Base-by-base conservation (phyloP, 2,329 filamentous ascomycete genomes). In the Esteya vermicola region DNA sequence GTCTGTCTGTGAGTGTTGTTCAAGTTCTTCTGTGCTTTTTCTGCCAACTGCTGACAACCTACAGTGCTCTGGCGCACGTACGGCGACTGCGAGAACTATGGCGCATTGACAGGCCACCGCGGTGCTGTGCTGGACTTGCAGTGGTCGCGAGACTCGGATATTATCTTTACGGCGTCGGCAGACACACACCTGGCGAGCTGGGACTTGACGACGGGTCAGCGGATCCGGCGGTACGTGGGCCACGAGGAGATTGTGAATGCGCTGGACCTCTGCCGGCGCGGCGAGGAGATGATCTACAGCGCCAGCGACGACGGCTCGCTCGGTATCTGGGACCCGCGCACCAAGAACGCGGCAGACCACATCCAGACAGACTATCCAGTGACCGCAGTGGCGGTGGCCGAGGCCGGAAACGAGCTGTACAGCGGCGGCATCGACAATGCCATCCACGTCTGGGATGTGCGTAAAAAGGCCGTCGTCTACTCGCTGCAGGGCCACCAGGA, bases 181-280 rank as follows among this genome's bases (percentile, higher is more conserved):
- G 91, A 98, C 57, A 88, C 78, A 73, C 85, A 88, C 49, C 69
- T 96, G 23, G 88, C 88, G 30, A 93, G 85, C 57, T 98, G 89
- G 89, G 89, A 98, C 54, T 63, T 93, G 32, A 89, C 91, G 49
- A 88, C 85, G 0, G 89, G 89, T n/a, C 74, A 81, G 48, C 76
- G 91, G 53, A 93, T 96, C 70, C 81, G 91, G 47, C 75, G 85
- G 54, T 93, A 98, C 54, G 67, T 86, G 10, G 91, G 91, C 1
- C 91, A 98, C 54, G 88, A 95, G 52, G 89, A 95, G 57, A 74
- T 95, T n/a, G 79, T 98, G 64, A 98, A 96, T 59, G 75, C 81
- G 45, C 65, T 96, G 57, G 88, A 94, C 52, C 78, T 93, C 45
- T 91, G 81, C 63, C 82, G 80, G 56, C 74, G 91, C 52, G 91